Evolutionary conservation across 306 rosid species (phyloP), one percentile per base, ranked within the genome.

Genomic region (Quercus bicolor): DNA sequence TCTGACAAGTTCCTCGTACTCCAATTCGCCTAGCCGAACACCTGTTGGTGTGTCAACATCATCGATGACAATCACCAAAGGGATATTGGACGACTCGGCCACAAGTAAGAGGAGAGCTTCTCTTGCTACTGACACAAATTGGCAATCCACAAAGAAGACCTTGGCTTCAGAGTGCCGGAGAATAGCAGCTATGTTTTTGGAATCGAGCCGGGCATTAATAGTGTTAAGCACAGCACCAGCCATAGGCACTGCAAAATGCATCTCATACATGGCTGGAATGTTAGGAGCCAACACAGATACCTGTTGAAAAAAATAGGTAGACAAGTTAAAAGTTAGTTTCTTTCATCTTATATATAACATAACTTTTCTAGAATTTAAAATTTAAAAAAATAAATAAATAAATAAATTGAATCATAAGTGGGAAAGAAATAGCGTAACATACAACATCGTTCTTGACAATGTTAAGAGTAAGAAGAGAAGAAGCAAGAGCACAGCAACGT

Each of bases 191-290:
- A 95, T 81, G 93, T 73, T 92, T 5, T 79, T 84, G 0, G 97
- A 85, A 31, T 95, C 91, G 0, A 95, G 89, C 62, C 98, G 97
- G 13, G 83, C 84, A 88, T 95, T 95, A 18, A 95, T 83, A 24
- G 97, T 79, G 92, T 92, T 95, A 1, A 95, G 86, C 2, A 92
- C 91, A 0, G 87, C 97, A 1, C 98, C 98, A 0, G 98, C 98
- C 98, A 95, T 95, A 1, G 98, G 95, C 59, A 92, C 97, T 1
- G 97, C 98, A 21, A 95, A 95, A 78, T 95, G 98, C 97, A 95
- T 92, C 93, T 95, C 98, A 45, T 92, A 95, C 95, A 87, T 76
- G 53, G 98, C 98, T 29, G 98, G 98, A 61, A 92, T 78, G 73
- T 94, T 94, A 1, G 98, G 98, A 0, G 98, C 98, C 74, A 95